Evolutionary conservation across 495 filamentous ascomycete species (phyloP).

Genomic region (Achaetomiella virescens): DNA sequence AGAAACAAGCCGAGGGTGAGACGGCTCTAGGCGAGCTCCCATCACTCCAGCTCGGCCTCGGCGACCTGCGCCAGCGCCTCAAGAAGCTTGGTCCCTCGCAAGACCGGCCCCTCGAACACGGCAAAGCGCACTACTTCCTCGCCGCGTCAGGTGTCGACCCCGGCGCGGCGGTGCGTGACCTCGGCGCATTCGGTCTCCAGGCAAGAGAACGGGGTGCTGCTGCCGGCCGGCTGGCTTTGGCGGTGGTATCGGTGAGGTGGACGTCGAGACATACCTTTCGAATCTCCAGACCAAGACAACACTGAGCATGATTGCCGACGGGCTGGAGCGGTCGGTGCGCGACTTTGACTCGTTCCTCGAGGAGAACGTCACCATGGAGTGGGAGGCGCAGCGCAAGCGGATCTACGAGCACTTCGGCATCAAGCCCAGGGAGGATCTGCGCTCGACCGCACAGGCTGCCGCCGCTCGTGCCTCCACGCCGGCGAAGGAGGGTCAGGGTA

Average conservation of each 20-base stretch:
- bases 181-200: conserved; percentile 51
- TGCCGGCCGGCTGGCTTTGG: conserved; percentile 1
- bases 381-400: conserved; percentile 83
- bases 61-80: conserved; percentile 79
- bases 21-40: conserved; percentile 53
- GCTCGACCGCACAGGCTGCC: conserved; percentile 31
- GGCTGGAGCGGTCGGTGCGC: conserved; percentile 72
- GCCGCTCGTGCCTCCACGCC: conserved; percentile 42
- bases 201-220: conserved; percentile 29
- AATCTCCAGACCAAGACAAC: conserved; percentile 86
- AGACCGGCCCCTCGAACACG: conserved; percentile 43
- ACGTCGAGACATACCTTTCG: conserved; percentile 74
- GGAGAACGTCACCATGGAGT: conserved; percentile 89
- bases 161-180: conserved; percentile 68
- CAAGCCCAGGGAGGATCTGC: conserved; percentile 52
- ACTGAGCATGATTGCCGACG: conserved; percentile 82
- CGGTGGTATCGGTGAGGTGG: conserved; percentile 51
- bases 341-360: conserved; percentile 93
- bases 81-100: conserved; percentile 62
- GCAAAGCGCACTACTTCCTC: conserved; percentile 79
- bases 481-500: conserved; percentile 32
- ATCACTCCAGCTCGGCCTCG: conserved; percentile 73
- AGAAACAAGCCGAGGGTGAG: conserved; percentile 52
- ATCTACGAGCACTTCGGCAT: conserved; percentile 97
- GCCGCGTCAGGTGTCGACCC: conserved; percentile 83